Evolutionary conservation across 306 rosid genomes (phyloP).

Genomic region (Cucumis melo): DNA sequence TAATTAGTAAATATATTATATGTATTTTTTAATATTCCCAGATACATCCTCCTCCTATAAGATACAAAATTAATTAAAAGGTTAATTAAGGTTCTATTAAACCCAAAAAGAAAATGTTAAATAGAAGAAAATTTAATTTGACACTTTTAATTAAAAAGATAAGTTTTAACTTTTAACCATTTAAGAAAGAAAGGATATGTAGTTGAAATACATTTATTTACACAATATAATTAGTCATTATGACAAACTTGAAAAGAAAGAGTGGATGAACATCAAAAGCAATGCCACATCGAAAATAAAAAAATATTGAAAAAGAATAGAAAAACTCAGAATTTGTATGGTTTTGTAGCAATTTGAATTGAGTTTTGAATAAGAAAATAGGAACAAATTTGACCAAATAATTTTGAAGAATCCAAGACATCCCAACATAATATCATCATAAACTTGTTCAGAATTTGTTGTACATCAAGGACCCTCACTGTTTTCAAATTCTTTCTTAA

Average conservation of each 20-base stretch:
- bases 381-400: not conserved
- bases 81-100: too few species aligned
- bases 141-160: too few species aligned
- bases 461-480: conserved; percentile 1
- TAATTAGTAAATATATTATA: too few species aligned
- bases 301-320: not conserved
- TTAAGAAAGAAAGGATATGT: too few species aligned
- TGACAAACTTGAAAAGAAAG: not conserved
- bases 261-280: not conserved
- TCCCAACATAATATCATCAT: not conserved
- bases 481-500: not conserved
- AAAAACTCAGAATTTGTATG: not conserved
- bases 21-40: too few species aligned
- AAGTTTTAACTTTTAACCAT: too few species aligned
- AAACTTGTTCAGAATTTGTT: not conserved
- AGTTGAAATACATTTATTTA: too few species aligned
- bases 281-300: not conserved
- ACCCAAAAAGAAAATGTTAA: too few species aligned
- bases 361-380: not conserved
- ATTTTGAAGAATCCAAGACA: not conserved
- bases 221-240: not conserved
- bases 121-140: too few species aligned
- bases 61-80: too few species aligned
- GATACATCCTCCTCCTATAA: too few species aligned
- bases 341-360: not conserved